These are phyloP conservation scores for Daldinia concentrica DNA, from an alignment of 495 filamentous ascomycete genomes.

Conservation along the genomic window DNA sequence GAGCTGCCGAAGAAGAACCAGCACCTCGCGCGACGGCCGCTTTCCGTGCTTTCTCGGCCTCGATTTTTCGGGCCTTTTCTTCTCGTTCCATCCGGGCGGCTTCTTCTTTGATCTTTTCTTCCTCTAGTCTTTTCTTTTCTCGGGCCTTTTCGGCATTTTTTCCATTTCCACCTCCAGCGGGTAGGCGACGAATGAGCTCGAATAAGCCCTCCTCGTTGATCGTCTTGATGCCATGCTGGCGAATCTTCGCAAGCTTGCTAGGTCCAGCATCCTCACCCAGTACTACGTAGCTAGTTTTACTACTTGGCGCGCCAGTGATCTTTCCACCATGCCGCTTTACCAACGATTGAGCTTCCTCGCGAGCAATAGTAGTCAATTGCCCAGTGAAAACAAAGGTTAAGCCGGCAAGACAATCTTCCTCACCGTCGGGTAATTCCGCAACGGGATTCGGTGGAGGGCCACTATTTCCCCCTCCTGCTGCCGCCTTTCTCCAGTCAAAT, in stretches of 20 bases:
- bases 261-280: slow-evolving; percentile 91
- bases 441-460: slow-evolving; percentile 69
- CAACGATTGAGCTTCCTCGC: slow-evolving; percentile 85
- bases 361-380: slow-evolving; percentile 76
- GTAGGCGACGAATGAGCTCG: slow-evolving; percentile 82
- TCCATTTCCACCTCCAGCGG: slow-evolving; percentile 84
- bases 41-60: slow-evolving; percentile 59
- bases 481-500: slow-evolving; percentile 70
- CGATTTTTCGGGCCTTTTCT: slow-evolving; percentile 63
- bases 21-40: slow-evolving; percentile 55
- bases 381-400: slow-evolving; percentile 98
- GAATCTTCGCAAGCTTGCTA: slow-evolving; percentile 90
- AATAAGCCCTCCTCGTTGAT: slow-evolving; percentile 95
- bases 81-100: slow-evolving; percentile 83
- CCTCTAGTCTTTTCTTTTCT: slow-evolving; percentile 82
- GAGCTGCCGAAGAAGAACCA: slow-evolving; percentile 45
- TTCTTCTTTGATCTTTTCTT: slow-evolving; percentile 76
- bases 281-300: slow-evolving; percentile 93
- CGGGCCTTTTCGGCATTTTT: slow-evolving; percentile 85
- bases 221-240: slow-evolving; percentile 78
- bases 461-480: slow-evolving; percentile 63
- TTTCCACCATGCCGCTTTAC: slow-evolving; percentile 96
- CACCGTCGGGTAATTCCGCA: slow-evolving; percentile 75
- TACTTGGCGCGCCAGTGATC: slow-evolving; percentile 82
- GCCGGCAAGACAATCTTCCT: slow-evolving; percentile 91